A percentile compares a stretch with the other conserved stretches of the same genome.
phyloP scores from a whole-genome alignment of 1,139 yeast species.

The Pichia kudriavzevii region DNA sequence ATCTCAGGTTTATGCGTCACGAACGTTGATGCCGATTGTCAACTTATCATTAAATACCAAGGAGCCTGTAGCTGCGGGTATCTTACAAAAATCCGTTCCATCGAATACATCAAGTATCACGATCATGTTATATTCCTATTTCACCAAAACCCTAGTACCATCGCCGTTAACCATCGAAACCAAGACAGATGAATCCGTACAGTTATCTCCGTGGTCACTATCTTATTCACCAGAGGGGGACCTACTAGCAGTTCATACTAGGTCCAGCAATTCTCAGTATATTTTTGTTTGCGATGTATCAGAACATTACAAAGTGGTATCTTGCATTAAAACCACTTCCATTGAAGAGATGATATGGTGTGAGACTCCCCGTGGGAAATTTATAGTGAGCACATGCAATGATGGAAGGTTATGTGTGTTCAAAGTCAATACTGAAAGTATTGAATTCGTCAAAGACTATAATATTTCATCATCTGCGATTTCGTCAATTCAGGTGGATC shows the following conservation, averaged over 20 bases:
- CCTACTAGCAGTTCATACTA: slow-evolving; percentile 8
- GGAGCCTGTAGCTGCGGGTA: too few relatives aligned
- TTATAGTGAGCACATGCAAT: slow-evolving; percentile 7
- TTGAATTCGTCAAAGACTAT: not conserved
- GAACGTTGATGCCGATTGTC: too few relatives aligned
- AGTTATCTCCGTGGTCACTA: slow-evolving; percentile 6
- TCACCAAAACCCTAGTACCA: slow-evolving; percentile 1
- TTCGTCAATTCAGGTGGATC: slow-evolving; percentile 5
- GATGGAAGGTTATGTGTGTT: slow-evolving; percentile 11
- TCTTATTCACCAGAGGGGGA: slow-evolving; percentile 12
- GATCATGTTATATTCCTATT: slow-evolving; percentile 2
- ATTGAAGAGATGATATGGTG: slow-evolving; percentile 12
- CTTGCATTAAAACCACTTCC: not conserved
- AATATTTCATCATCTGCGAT: slow-evolving; percentile 15
- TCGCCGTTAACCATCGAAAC: slow-evolving; percentile 8
- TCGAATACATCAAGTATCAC: too few relatives aligned
- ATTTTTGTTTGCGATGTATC: slow-evolving; percentile 6
- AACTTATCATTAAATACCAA: too few relatives aligned
- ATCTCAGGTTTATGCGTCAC: too few relatives aligned
- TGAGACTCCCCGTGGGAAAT: not conserved
- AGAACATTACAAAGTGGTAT: slow-evolving; percentile 2
- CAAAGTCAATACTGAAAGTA: not conserved
- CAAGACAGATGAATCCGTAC: not conserved
- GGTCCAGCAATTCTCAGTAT: too few relatives aligned
- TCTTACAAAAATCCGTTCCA: too few relatives aligned